Conservation (phyloP, 2,329 filamentous ascomycete genomes). For the Phaeosphaeriaceae sp. region DNA sequence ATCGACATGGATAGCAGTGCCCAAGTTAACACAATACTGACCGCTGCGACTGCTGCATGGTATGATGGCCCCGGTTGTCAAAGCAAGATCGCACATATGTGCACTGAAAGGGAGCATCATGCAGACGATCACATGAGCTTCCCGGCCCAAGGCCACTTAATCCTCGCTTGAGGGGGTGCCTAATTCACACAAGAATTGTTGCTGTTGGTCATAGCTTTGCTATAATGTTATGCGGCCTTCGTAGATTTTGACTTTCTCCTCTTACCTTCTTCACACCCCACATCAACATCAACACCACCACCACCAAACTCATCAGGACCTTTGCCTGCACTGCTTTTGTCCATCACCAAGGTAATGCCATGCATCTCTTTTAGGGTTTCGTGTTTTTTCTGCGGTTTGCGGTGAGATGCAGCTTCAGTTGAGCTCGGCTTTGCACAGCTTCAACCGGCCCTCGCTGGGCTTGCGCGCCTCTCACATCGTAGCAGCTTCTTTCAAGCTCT, state of each 20-base stretch:
- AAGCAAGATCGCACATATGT: neutral
- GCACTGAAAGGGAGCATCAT: neutral
- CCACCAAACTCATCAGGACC: neutral
- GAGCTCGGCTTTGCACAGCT: too few relatives aligned
- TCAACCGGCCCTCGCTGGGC: too few relatives aligned
- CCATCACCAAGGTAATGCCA: neutral
- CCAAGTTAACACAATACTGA: too few relatives aligned
- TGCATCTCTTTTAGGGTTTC: neutral
- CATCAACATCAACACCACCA: slow-evolving; percentile 4
- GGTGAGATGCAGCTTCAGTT: neutral
- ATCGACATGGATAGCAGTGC: too few relatives aligned
- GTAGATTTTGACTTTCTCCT: neutral
- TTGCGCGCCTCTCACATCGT: too few relatives aligned
- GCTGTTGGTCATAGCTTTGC: neutral
- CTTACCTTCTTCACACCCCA: slow-evolving; percentile 1
- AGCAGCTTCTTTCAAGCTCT: too few relatives aligned
- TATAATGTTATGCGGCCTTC: neutral
- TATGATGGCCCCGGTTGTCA: too few relatives aligned
- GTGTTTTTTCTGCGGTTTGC: neutral
- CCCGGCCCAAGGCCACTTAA: too few relatives aligned
- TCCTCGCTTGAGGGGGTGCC: too few relatives aligned
- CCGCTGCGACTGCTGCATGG: too few relatives aligned
- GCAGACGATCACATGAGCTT: too few relatives aligned
- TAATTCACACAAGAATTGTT: neutral
- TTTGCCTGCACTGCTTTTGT: neutral